phyloP scores from a whole-genome alignment of 768 basidiomycete genomes.

The Lyophyllum shimeji region DNA sequence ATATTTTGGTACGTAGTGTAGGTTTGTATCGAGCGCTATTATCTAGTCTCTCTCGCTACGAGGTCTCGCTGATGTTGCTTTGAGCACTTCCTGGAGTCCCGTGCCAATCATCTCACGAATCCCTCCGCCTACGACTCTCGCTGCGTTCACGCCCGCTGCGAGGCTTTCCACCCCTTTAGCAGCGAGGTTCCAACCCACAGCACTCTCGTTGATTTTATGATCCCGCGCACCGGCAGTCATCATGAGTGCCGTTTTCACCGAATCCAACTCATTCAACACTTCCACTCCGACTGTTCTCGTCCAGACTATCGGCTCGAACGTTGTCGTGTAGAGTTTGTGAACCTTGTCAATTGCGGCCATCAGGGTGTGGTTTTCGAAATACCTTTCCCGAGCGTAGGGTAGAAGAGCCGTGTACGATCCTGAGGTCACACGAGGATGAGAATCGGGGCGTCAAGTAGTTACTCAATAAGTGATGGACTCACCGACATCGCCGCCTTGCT shows the following conservation, averaged over 20 bases:
- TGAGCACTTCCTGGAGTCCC: slow-evolving; percentile 28
- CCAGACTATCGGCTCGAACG: slow-evolving; percentile 75
- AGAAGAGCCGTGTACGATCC: slow-evolving; percentile 75
- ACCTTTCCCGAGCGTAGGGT: slow-evolving; percentile 79
- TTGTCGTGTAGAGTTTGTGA: slow-evolving; percentile 79
- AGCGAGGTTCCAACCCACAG: slow-evolving; percentile 32
- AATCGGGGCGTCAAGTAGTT: not conserved
- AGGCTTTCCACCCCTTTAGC: slow-evolving; percentile 49
- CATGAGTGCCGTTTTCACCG: slow-evolving; percentile 84
- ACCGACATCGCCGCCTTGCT: slow-evolving; percentile 83
- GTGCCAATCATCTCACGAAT: slow-evolving; percentile 26
- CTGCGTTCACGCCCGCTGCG: slow-evolving; percentile 31
- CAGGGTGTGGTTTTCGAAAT: slow-evolving; percentile 82
- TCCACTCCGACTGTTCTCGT: slow-evolving; percentile 86
- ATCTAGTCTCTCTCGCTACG: slow-evolving; percentile 1
- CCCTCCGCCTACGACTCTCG: slow-evolving; percentile 25
- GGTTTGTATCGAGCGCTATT: not conserved
- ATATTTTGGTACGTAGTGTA: not conserved
- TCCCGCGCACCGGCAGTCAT: slow-evolving; percentile 60
- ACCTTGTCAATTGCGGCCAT: slow-evolving; percentile 88
- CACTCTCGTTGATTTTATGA: slow-evolving; percentile 6
- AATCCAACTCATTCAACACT: slow-evolving; percentile 85
- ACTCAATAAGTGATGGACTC: slow-evolving; percentile 20
- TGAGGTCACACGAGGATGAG: slow-evolving; percentile 23
- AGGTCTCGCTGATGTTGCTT: slow-evolving; percentile 9